A percentile compares a stretch with the other conserved stretches of the same genome.
Evolutionary conservation across 257 asterid genomes (phyloP).

Genomic region (Nicotiana sylvestris): DNA sequence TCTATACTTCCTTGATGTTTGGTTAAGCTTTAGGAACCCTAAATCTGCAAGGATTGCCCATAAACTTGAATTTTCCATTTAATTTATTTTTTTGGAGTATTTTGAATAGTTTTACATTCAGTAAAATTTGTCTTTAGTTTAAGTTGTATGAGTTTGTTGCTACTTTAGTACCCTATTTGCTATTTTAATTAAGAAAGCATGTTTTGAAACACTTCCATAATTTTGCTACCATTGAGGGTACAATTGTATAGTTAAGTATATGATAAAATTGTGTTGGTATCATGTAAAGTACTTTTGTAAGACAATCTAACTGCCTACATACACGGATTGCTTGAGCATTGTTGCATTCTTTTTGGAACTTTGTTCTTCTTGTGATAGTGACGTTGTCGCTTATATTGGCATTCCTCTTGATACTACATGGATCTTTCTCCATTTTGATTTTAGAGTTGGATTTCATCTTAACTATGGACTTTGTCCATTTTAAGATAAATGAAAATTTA

Average conservation of each 20-base stretch:
- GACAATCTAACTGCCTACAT: background rate
- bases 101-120: background rate
- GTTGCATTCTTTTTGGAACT: too few relatives aligned
- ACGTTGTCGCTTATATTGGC: background rate
- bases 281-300: background rate
- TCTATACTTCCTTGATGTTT: too few relatives aligned
- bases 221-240: background rate
- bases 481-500: too few relatives aligned
- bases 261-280: background rate
- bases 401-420: background rate
- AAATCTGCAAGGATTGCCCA: too few relatives aligned
- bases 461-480: background rate
- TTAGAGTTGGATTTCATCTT: background rate
- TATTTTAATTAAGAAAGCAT: too few relatives aligned
- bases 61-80: too few relatives aligned
- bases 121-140: background rate
- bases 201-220: background rate
- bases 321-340: background rate
- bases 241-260: background rate
- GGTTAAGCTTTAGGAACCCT: too few relatives aligned
- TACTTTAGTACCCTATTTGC: background rate
- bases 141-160: background rate
- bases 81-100: too few relatives aligned
- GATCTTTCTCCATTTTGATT: background rate
- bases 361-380: background rate